These are phyloP conservation scores for Fusarium sp. DNA, from an alignment of 2,329 filamentous ascomycete species.

Conservation along the genomic window DNA sequence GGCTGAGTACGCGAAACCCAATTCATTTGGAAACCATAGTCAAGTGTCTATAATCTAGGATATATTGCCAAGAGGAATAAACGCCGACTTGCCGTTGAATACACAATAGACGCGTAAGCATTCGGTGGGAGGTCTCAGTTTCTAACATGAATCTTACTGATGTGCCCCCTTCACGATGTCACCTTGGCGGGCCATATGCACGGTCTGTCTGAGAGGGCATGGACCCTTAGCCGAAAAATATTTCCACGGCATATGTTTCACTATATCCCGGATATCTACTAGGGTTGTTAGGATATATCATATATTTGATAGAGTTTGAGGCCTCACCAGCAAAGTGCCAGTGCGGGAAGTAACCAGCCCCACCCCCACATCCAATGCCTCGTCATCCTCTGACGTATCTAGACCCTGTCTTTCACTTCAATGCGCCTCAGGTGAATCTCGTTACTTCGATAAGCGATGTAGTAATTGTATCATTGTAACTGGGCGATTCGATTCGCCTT, in stretches of 20 bases:
- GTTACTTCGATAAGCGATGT: background rate
- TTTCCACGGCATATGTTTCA: background rate
- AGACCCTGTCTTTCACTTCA: background rate
- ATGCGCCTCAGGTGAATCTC: background rate
- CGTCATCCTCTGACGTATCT: background rate
- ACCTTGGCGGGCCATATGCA: background rate
- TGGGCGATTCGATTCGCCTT: background rate
- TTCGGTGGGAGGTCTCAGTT: background rate
- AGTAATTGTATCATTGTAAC: background rate
- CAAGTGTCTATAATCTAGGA: background rate
- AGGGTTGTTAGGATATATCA: background rate
- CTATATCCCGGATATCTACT: background rate
- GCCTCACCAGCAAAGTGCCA: background rate
- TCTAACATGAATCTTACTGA: background rate
- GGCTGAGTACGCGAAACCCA: background rate
- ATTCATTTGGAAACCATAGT: background rate
- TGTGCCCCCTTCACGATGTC: background rate
- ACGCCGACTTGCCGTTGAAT: background rate
- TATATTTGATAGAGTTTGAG: background rate
- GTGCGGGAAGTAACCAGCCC: background rate
- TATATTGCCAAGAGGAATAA: background rate
- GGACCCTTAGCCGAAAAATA: background rate
- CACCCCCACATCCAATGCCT: background rate
- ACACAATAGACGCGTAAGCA: background rate
- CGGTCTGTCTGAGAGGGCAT: background rate